phyloP scores from a whole-genome alignment of 2,329 filamentous ascomycete species.

The Botrytis elliptica region DNA sequence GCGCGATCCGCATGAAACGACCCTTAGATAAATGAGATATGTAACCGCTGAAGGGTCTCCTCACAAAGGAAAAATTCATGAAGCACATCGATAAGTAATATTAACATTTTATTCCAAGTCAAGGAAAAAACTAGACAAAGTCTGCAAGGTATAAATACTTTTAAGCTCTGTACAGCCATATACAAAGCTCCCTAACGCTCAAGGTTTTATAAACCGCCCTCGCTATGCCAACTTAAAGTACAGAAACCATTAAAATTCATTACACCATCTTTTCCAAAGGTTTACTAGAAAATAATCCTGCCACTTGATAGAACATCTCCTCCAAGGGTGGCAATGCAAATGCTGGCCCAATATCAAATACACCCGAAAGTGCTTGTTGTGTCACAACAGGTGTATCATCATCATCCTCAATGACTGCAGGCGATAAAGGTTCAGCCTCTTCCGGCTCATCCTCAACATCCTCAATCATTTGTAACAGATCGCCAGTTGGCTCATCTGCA shows the following conservation, averaged over 20 bases:
- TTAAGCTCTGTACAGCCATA: slow-evolving; percentile 23
- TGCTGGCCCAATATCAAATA: slow-evolving; percentile 68
- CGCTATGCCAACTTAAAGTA: slow-evolving; percentile 26
- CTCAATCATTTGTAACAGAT: slow-evolving; percentile 29
- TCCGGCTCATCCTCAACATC: slow-evolving; percentile 40
- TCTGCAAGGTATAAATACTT: slow-evolving; percentile 21
- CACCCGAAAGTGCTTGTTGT: slow-evolving; percentile 64
- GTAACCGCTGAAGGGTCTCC: background rate
- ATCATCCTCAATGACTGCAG: slow-evolving; percentile 46
- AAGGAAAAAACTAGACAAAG: background rate
- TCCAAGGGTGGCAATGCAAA: slow-evolving; percentile 70
- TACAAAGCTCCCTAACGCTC: slow-evolving; percentile 24
- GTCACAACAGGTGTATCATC: slow-evolving; percentile 61
- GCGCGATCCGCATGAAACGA: background rate
- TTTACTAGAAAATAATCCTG: slow-evolving; percentile 61
- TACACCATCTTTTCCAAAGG: slow-evolving; percentile 39
- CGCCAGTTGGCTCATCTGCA: slow-evolving; percentile 32
- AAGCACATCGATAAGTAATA: background rate
- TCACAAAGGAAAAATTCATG: background rate
- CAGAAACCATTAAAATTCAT: slow-evolving; percentile 20
- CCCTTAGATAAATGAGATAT: background rate
- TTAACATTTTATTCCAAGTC: slow-evolving; percentile 4
- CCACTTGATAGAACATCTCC: slow-evolving; percentile 73
- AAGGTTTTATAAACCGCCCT: slow-evolving; percentile 21
- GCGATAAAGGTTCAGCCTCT: slow-evolving; percentile 34